Evolutionary conservation across 805 yeast species (phyloP).

Genomic region (Nematodospora valgi): DNA sequence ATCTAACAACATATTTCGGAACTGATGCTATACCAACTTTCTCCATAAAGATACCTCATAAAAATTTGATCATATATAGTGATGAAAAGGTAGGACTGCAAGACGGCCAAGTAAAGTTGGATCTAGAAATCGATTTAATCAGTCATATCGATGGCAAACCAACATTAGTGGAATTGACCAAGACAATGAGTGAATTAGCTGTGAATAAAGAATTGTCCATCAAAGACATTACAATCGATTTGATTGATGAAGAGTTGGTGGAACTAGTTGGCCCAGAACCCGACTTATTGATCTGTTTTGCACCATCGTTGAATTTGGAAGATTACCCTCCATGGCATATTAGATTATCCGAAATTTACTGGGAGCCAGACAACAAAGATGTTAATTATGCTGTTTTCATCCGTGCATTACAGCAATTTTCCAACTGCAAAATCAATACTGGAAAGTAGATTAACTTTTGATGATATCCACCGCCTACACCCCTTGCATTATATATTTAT

Average conservation of each 20-base stretch:
- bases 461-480: too few species aligned
- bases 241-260: slow-evolving; percentile 69
- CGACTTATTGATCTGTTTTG: slow-evolving; percentile 78
- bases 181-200: slow-evolving; percentile 77
- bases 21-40: slow-evolving; percentile 61
- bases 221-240: slow-evolving; percentile 67
- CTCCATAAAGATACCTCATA: slow-evolving; percentile 64
- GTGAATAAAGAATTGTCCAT: slow-evolving; percentile 55
- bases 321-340: slow-evolving; percentile 99
- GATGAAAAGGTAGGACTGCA: slow-evolving; percentile 23
- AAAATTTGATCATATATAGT: slow-evolving; percentile 44
- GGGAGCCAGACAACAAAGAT: slow-evolving; percentile 81
- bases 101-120: slow-evolving; percentile 31
- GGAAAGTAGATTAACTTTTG: too few species aligned
- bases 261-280: slow-evolving; percentile 90
- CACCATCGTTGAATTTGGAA: slow-evolving; percentile 83
- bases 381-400: slow-evolving; percentile 82
- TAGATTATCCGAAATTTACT: slow-evolving; percentile 82
- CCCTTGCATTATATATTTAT: too few species aligned
- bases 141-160: slow-evolving; percentile 84
- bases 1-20: slow-evolving; percentile 72
- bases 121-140: slow-evolving; percentile 63
- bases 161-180: slow-evolving; percentile 83
- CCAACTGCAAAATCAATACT: slow-evolving; percentile 81
- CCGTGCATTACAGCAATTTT: slow-evolving; percentile 69